Base-by-base conservation (phyloP, 768 basidiomycete species). In the Termitomyces eurrhizus region DNA sequence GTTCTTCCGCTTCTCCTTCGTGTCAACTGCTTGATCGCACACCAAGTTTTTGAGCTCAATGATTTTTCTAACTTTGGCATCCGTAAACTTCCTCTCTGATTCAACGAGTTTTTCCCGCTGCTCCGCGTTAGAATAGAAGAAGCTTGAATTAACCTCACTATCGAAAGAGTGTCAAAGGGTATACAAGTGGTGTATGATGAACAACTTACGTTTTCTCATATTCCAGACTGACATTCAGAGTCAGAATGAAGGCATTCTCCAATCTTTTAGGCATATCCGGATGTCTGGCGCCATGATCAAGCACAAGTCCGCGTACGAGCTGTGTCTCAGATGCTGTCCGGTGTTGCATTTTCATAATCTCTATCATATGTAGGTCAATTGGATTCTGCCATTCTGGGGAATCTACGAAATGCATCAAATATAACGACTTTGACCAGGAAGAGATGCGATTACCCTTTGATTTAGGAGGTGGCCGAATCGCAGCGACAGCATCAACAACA, bases 311-410 rank as follows among this genome's bases (percentile, higher is more conserved):
- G 67, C 92, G 90, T 68, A 99, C 80, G 42, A 99, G 86, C 72
- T 97, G 92, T 35, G 97, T 99, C 74, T 99, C 97, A 26, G 93
- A 94, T 63, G 97, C 94, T 46, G 90, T 95, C 68, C 95, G 90
- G 77, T 99, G 97, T 74, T 97, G 96, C 97, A 99, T 99, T 80
- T 98, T 98, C 97, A 98, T 98, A 63, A 98, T 88, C 77, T 99
- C 97, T 55, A 99, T 80, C 97, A 99, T 99, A 77, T 98, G 96
- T 59, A 99, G 80, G 78, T 99, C 97, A 70, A 98, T 95, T 53
- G 95, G 94, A 66, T 95, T 88, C 56, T 82, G 83, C 81, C 85
- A 90, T 66, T 89, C 87, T 55, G 41, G 8, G 13, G 54, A 55
- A 63, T 83, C 86, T 89, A 65, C 56, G 58, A 58, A 63, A 65